Percentiles rank a stretch among this genome's conserved stretches.
Conservation (phyloP, 257 asterid species). For the Scutellaria barbata region DNA sequence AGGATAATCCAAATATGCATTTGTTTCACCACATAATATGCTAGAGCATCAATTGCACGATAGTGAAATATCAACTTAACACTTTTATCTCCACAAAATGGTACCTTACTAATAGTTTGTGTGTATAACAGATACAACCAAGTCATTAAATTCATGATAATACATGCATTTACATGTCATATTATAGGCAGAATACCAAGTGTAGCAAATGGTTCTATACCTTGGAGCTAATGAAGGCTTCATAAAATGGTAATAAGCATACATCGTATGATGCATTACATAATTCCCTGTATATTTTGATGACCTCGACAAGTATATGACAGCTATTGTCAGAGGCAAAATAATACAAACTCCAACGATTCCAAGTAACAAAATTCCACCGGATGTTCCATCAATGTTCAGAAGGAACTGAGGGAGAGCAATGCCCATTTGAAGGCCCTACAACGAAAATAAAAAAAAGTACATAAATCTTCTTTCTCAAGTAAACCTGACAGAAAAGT, state of each 20-base stretch:
- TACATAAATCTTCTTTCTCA: slow-evolving; percentile 30
- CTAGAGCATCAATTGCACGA: slow-evolving; percentile 1
- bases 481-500: slow-evolving; percentile 27
- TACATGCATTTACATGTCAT: slow-evolving; percentile 2
- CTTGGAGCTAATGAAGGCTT: slow-evolving; percentile 99
- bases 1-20: slow-evolving; percentile 13
- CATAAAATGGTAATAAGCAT: slow-evolving; percentile 91
- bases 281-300: slow-evolving; percentile 96
- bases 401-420: slow-evolving; percentile 96
- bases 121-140: slow-evolving; percentile 27
- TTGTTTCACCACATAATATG: slow-evolving; percentile 18
- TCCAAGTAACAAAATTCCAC: slow-evolving; percentile 91
- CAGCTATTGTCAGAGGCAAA: slow-evolving; percentile 86
- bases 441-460: slow-evolving; percentile 26
- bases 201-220: slow-evolving; percentile 44
- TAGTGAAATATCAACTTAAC: slow-evolving; percentile 19
- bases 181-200: slow-evolving; percentile 11
- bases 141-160: slow-evolving; percentile 8
- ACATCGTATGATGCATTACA: slow-evolving; percentile 95
- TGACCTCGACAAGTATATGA: slow-evolving; percentile 89
- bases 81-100: slow-evolving; percentile 20
- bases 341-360: slow-evolving; percentile 97
- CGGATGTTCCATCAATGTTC: slow-evolving; percentile 92
- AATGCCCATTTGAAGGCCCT: slow-evolving; percentile 99
- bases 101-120: slow-evolving; percentile 4